These are phyloP conservation scores for Dorcoceras hygrometricum DNA, from an alignment of 257 asterid species.

Conservation along the genomic window DNA sequence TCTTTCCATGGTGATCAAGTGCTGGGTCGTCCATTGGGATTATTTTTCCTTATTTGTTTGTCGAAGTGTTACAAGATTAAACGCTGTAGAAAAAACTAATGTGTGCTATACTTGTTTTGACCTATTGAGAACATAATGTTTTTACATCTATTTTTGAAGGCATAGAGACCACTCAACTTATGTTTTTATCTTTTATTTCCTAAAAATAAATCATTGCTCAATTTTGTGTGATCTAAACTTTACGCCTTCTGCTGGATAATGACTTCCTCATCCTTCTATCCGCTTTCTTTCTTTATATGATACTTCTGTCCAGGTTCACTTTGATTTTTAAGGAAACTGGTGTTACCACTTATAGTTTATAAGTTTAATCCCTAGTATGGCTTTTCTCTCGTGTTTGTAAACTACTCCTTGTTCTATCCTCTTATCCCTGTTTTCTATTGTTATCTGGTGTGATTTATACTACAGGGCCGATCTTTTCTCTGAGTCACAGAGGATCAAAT, in stretches of 20 bases:
- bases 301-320: background rate
- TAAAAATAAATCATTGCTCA: background rate
- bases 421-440: conserved; percentile 1
- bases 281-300: background rate
- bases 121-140: background rate
- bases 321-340: background rate
- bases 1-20: background rate
- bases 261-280: background rate
- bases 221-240: conserved; percentile 4
- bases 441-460: conserved; percentile 16
- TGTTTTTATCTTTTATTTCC: background rate
- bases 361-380: background rate
- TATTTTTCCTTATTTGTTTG: background rate
- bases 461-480: conserved; percentile 83
- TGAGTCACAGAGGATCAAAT: conserved; percentile 84
- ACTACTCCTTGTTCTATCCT: background rate
- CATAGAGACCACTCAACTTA: background rate
- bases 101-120: background rate
- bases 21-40: conserved; percentile 1
- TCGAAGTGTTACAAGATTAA: background rate
- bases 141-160: background rate
- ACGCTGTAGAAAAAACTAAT: background rate
- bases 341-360: background rate
- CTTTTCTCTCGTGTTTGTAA: conserved; percentile 6
- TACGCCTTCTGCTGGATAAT: conserved; percentile 5